phyloP scores from a whole-genome alignment of 2,329 filamentous ascomycete genomes.

The Pseudopithomyces chartarum region DNA sequence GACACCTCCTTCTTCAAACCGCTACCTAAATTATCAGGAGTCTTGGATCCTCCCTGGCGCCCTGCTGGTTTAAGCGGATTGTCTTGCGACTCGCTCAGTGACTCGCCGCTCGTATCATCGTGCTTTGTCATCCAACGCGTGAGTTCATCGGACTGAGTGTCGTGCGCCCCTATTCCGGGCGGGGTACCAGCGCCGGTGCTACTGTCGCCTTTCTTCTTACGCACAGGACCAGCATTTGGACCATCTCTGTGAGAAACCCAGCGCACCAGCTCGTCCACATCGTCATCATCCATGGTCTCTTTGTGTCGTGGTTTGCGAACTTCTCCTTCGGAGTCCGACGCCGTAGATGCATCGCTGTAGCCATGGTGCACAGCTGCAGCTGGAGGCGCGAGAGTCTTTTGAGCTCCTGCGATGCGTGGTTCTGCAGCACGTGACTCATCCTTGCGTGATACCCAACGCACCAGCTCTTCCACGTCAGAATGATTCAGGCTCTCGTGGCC shows the following conservation, averaged over 20 bases:
- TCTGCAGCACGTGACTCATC: constrained; percentile 1
- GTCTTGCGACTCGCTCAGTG: not conserved
- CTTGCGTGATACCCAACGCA: constrained; percentile 31
- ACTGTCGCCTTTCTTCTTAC: not conserved
- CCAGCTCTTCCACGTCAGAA: constrained; percentile 39
- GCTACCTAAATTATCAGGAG: not conserved
- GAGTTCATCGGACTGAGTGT: constrained; percentile 9
- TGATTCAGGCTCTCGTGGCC: constrained; percentile 35
- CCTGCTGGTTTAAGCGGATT: not conserved
- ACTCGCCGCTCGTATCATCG: constrained; percentile 20
- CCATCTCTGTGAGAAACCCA: constrained; percentile 29
- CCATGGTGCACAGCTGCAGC: constrained; percentile 4
- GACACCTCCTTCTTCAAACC: constrained; percentile 3
- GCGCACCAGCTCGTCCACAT: constrained; percentile 32
- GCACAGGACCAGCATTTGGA: constrained; percentile 11
- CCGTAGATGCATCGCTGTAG: constrained; percentile 36
- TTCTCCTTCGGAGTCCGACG: constrained; percentile 30
- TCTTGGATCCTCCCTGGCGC: not conserved
- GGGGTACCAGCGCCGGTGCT: not conserved
- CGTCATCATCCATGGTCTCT: constrained; percentile 20
- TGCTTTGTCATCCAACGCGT: constrained; percentile 7
- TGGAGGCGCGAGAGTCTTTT: not conserved
- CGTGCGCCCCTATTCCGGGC: not conserved
- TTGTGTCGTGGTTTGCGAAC: not conserved
- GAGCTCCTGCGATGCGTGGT: not conserved